Percentiles rank a stretch among this genome's conserved stretches.
phyloP scores from a whole-genome alignment of 2,329 filamentous ascomycete genomes.

The Tolypocladium inflatum region DNA sequence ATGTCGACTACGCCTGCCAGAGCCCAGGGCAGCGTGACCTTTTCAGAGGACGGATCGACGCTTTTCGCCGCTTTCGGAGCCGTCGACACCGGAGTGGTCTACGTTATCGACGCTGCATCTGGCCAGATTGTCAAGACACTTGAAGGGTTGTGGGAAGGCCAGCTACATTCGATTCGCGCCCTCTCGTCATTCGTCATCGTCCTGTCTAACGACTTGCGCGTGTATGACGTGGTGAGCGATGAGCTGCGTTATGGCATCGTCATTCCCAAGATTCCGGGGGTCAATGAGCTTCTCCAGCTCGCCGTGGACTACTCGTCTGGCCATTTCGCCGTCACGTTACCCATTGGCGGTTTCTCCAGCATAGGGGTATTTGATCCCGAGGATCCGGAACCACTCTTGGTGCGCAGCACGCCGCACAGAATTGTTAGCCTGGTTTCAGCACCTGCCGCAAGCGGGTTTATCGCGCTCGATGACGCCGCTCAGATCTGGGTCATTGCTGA shows the following conservation, averaged over 20 bases:
- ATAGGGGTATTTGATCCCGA: slow-evolving; percentile 60
- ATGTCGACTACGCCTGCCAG: slow-evolving; percentile 17
- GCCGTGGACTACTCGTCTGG: slow-evolving; percentile 58
- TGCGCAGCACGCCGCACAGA: slow-evolving; percentile 44
- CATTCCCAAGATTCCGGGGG: slow-evolving; percentile 33
- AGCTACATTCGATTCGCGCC: slow-evolving; percentile 59
- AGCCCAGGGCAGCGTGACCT: slow-evolving; percentile 58
- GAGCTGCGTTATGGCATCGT: slow-evolving; percentile 58
- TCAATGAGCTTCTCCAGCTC: slow-evolving; percentile 48
- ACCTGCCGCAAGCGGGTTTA: slow-evolving; percentile 58
- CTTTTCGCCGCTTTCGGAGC: slow-evolving; percentile 59
- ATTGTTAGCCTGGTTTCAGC: slow-evolving; percentile 60
- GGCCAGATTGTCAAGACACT: slow-evolving; percentile 59
- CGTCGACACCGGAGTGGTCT: slow-evolving; percentile 50
- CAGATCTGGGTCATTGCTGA: slow-evolving; percentile 58
- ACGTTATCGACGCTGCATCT: slow-evolving; percentile 65
- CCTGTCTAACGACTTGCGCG: slow-evolving; percentile 61
- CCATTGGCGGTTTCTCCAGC: slow-evolving; percentile 35
- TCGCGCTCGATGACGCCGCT: slow-evolving; percentile 66
- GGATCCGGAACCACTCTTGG: slow-evolving; percentile 47
- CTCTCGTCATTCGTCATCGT: slow-evolving; percentile 66
- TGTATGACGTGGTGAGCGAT: slow-evolving; percentile 80
- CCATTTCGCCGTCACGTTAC: slow-evolving; percentile 57
- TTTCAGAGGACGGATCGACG: slow-evolving; percentile 76
- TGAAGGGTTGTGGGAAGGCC: slow-evolving; percentile 56